Evolutionary conservation across 129 eudicot species (phyloP), one percentile per base, ranked within the genome.

Genomic region (Pulicaria dysenterica): DNA sequence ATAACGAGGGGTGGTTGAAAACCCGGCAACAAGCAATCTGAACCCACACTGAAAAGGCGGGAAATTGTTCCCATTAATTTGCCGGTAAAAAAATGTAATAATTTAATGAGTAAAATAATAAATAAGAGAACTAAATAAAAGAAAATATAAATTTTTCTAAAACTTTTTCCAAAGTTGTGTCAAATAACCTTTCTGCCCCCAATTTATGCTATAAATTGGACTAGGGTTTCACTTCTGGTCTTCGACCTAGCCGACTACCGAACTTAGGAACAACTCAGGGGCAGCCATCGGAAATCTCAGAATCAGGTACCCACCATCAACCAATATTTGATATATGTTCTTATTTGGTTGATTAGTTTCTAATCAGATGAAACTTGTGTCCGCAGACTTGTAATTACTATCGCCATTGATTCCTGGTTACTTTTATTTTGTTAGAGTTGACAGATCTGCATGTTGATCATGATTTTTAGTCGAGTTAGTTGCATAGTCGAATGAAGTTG

Each of bases 221-320:
- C 47, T 73, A 73, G 78, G 78, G 78, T 73, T 73, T 73, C 39
- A 5, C 41, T 9, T 8, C 3, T 2, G 17, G 40, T 14, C 62
- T 4, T 40, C 17, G 34, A 48, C 62, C 24, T 31, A 47, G 78
- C 78, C 70, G 61, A 73, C 78, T 61, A 15, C 43, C 59, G 48
- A 72, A 72, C 69, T 44, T 11, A 6, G 69, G 39, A 61, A 11
- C 50, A 4, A 70, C 17, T 66, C 17, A 45, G 62, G 37, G 69
- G 60, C 49, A 47, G 50, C 69, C 58, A 73, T 43, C 67, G 34
- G 12, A 58, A 31, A 14, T 58, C 77, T 73, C 47, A 15, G 38
- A 42, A 71, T 10, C 40, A 73, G 70, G 78, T 73, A 11, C 9
- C 12, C 1, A 15, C 17, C 47, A 7, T 59, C 3, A 45, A 44